Evolutionary conservation across 2,329 filamentous ascomycete genomes (phyloP), one percentile per base, ranked within the genome.

Genomic region (Fusarium burgessii): DNA sequence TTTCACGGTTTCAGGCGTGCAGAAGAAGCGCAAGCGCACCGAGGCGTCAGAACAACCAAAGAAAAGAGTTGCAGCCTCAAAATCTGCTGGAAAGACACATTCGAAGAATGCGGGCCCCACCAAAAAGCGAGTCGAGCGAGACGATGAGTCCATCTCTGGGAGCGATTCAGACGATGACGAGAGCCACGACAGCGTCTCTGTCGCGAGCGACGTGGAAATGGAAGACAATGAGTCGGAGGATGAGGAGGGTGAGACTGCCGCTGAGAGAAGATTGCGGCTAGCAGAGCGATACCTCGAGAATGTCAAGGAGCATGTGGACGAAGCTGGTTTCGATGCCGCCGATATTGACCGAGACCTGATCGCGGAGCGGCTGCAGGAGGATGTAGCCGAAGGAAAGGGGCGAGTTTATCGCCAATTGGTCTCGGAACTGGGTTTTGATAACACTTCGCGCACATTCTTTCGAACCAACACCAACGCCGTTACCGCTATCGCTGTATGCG

Each of bases 251-350:
- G 95, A 98, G 84, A 98, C 96, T 25, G 94, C 92, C 3, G 95
- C 94, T 38, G 94, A 98, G 78, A 91, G 93, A 80, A 88, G 96
- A 75, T 83, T 97, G 77, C 90, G 93, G 72, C 87, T 99, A 32
- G 96, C 96, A 33, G 94, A 98, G 83, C 90, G 93, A 76, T 98
- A 99, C 80, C 88, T 99, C 58, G 92, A 97, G 58, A 97, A 97
- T 78, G 90, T 98, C 68, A 90, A 92, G 76, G 88, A 92, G 76
- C 92, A 97, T 73, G 90, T 94, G 62, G 92, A 97, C 74, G 92
- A 94, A 71, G 75, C 77, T 49, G 96, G 94, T 41, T 99, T 98
- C 78, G 94, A 99, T 82, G 96, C 96, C 11, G 94, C 92, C 74
- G 93, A 98, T 57, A 93, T 99, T 63, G 96, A 98, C 82, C 88